A percentile compares a stretch with the other conserved stretches of the same genome.
These are phyloP conservation scores for Byssothecium circinans DNA, from an alignment of 2,329 filamentous ascomycete genomes.

Conservation along the genomic window DNA sequence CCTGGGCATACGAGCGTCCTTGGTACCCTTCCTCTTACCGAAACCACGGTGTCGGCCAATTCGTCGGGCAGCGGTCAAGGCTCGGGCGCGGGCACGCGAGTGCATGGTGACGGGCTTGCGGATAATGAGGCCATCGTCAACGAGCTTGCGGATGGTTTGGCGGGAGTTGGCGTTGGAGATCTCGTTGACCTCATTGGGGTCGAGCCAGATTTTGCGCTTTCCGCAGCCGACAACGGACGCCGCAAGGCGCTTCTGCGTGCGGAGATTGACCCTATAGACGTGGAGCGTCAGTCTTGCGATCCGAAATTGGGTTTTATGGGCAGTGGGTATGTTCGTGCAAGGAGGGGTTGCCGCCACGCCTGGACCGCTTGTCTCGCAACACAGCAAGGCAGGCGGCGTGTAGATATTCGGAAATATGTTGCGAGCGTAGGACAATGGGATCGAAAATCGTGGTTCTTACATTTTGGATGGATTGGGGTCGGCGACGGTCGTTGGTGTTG, in stretches of 20 bases:
- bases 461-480: conserved; percentile 45
- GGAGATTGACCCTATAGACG: conserved; percentile 88
- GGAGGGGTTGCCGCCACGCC: conserved; percentile 42
- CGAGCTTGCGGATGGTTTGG: conserved; percentile 99
- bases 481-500: conserved; percentile 41
- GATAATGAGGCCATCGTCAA: conserved; percentile 99
- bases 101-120: conserved; percentile 99
- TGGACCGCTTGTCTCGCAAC: conserved; percentile 23
- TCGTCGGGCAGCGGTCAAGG: conserved; percentile 89
- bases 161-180: conserved; percentile 99
- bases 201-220: conserved; percentile 99
- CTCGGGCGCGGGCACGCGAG: conserved; percentile 94
- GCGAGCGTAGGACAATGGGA: conserved; percentile 15
- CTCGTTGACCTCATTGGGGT: conserved; percentile 98
- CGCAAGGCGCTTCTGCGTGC: conserved; percentile 99
- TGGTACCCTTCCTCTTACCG: conserved; percentile 99
- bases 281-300: conserved; percentile 32
- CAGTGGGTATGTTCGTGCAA: conserved; percentile 23
- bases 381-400: conserved; percentile 24
- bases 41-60: conserved; percentile 98
- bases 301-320: conserved; percentile 18
- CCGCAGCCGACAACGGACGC: conserved; percentile 98
- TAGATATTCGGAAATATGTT: conserved; percentile 21
- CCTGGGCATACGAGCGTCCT: conserved; percentile 98
- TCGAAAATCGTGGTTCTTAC: conserved; percentile 38